A percentile compares a stretch with the other conserved stretches of the same genome.
Evolutionary conservation across 257 asterid species (phyloP).

Genomic region (Salvia miltiorrhiza): DNA sequence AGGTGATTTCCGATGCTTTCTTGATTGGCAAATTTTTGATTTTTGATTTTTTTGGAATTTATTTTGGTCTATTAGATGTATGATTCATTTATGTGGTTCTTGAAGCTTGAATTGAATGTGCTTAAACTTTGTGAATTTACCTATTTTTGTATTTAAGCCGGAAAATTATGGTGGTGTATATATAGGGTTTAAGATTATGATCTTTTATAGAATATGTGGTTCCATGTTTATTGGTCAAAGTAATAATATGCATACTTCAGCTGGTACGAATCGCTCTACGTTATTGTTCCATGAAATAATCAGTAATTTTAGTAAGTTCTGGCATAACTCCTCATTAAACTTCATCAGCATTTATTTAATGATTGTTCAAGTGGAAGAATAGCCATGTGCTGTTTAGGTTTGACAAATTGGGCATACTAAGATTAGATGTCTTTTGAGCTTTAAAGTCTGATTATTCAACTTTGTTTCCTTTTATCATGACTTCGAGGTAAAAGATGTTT

Average conservation of each 20-base stretch:
- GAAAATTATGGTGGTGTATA: not conserved
- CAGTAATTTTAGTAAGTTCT: not conserved
- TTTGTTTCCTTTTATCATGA: not conserved
- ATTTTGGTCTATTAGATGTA: not conserved
- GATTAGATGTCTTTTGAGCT: not conserved
- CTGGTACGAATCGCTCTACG: not conserved
- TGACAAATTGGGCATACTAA: not conserved
- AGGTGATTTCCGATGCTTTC: slow-evolving; percentile 36
- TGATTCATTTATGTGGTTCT: not conserved
- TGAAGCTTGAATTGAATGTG: not conserved
- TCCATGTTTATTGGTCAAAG: not conserved
- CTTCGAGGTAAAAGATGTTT: not conserved
- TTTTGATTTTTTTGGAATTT: not conserved
- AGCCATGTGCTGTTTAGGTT: not conserved
- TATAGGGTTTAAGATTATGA: not conserved
- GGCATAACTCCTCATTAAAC: not conserved
- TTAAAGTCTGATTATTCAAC: not conserved
- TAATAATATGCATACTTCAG: not conserved
- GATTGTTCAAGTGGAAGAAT: not conserved
- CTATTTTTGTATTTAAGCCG: not conserved
- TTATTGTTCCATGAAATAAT: not conserved
- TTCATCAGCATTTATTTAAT: not conserved
- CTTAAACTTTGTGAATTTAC: not conserved
- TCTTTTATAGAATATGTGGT: not conserved
- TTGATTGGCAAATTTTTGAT: not conserved